Base-by-base conservation (phyloP, 352 stramenopile species). In the Phytophthora capsici region DNA sequence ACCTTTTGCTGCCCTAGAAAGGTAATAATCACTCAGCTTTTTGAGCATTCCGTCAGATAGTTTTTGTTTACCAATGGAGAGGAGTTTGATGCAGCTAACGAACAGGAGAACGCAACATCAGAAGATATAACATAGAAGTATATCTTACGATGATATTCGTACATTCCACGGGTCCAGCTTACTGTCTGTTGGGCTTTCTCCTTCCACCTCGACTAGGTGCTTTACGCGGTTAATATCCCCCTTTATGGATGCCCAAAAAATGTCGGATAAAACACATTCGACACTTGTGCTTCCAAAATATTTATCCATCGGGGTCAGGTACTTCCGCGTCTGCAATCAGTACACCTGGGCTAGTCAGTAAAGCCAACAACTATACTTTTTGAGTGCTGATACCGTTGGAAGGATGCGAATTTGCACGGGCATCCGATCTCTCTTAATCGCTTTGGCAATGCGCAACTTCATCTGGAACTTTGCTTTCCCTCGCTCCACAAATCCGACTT, bases 201-300 rank as follows among this genome's bases (percentile, higher is more conserved):
- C 46, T 60, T 93, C 85, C 17, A 89, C 44, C 45, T 89, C 71
- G 12, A 91, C 80, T 10, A 93, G 74, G 30, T 90, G 71, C 3
- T 60, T 73, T 4, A 91, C 74, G 13, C 85, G 83, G 0, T 62
- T 28, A 5, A 90, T 38, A 57, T 93, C 82, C 20, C 83, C 80
- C 30, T 91, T 90, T 6, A 84, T 81, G 1, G 81, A 56, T 6
- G 82, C 67, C 85, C 82, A 93, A 49, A 88, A 93, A 34, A 91
- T 78, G 41, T 90, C 82, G 0, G 77, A 88, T 38, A 89, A 58
- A 19, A 84, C 71, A 37, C 66, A 57, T 49, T 93, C 85, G 26
- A 91, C 57, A 25, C 65, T 80, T 7, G 55, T 55, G 8, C 56
- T 57, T n/a, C 64, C 79, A 71, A 91, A 90, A 57, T 89, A 93